Evolutionary conservation across 208 protist species (phyloP).

Genomic region (Crithidia sp.): DNA sequence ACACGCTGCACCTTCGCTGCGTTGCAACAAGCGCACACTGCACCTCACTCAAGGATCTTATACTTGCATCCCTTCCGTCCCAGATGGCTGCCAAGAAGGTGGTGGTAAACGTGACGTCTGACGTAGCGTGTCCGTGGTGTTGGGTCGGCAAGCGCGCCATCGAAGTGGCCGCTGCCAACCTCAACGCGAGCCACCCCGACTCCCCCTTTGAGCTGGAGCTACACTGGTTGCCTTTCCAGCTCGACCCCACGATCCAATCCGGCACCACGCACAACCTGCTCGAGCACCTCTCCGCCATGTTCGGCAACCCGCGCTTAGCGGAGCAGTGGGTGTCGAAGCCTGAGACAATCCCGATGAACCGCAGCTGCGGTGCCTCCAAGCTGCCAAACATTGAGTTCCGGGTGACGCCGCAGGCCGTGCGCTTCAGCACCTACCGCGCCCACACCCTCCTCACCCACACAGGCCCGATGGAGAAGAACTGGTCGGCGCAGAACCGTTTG

Average conservation of each 20-base stretch:
- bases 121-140: slow-evolving; percentile 51
- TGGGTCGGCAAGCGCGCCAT: slow-evolving; percentile 58
- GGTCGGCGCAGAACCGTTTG: slow-evolving; percentile 32
- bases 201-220: slow-evolving; percentile 36
- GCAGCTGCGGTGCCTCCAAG: slow-evolving; percentile 27
- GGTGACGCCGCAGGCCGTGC: slow-evolving; percentile 6
- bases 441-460: slow-evolving; percentile 46
- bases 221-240: slow-evolving; percentile 51
- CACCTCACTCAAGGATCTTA: too few species aligned
- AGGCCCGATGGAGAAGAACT: slow-evolving; percentile 28
- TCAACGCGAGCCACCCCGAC: slow-evolving; percentile 23
- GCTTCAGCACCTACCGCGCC: slow-evolving; percentile 44
- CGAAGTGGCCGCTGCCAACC: slow-evolving; percentile 33
- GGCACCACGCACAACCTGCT: slow-evolving; percentile 20
- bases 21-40: background rate
- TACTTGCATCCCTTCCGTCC: background rate
- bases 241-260: slow-evolving; percentile 21
- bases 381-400: slow-evolving; percentile 38
- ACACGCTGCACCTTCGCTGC: too few species aligned
- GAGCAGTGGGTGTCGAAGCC: slow-evolving; percentile 37
- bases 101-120: slow-evolving; percentile 40
- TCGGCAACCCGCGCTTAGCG: slow-evolving; percentile 20
- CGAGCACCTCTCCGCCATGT: slow-evolving; percentile 15
- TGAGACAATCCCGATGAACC: slow-evolving; percentile 51
- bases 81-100: slow-evolving; percentile 16